Evolutionary conservation across 495 filamentous ascomycete genomes (phyloP).

Genomic region (Podospora didyma): DNA sequence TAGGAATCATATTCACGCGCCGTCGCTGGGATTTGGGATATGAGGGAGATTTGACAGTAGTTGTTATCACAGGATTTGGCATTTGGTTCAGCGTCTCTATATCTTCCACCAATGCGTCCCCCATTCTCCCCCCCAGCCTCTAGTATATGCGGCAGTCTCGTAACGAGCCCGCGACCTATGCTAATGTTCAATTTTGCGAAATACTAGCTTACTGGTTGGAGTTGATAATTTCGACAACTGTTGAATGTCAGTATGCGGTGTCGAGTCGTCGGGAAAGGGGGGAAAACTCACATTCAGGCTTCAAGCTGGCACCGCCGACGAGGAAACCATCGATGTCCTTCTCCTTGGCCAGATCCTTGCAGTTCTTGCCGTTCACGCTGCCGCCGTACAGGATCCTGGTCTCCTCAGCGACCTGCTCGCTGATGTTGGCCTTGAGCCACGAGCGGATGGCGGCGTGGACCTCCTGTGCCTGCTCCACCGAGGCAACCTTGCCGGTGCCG

Average conservation of each 20-base stretch:
- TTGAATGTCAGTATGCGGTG: conserved; percentile 18
- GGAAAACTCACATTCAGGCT: conserved; percentile 81
- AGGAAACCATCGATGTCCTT: conserved; percentile 96
- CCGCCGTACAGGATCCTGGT: conserved; percentile 95
- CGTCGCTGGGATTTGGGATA: neutral
- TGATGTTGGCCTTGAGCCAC: conserved; percentile 76
- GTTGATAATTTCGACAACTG: conserved; percentile 62
- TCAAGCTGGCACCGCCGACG: conserved; percentile 95
- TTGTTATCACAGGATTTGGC: too few species aligned
- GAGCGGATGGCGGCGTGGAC: conserved; percentile 88
- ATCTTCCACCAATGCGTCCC: too few species aligned
- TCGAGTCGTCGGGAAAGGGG: neutral
- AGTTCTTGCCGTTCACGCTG: conserved; percentile 97
- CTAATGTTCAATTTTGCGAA: neutral
- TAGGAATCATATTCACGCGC: neutral
- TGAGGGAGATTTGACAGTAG: neutral
- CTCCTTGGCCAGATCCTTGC: conserved; percentile 84
- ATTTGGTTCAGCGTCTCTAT: too few species aligned
- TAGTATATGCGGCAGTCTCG: neutral
- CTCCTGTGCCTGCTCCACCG: conserved; percentile 89
- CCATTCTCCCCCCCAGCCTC: neutral
- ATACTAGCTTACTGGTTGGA: conserved; percentile 36
- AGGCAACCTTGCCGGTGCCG: conserved; percentile 96
- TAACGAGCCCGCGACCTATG: neutral
- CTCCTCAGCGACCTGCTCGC: conserved; percentile 63